A percentile compares a stretch with the other conserved stretches of the same genome.
Conservation (phyloP, 2,329 filamentous ascomycete species). For the Aspergillus sp. region DNA sequence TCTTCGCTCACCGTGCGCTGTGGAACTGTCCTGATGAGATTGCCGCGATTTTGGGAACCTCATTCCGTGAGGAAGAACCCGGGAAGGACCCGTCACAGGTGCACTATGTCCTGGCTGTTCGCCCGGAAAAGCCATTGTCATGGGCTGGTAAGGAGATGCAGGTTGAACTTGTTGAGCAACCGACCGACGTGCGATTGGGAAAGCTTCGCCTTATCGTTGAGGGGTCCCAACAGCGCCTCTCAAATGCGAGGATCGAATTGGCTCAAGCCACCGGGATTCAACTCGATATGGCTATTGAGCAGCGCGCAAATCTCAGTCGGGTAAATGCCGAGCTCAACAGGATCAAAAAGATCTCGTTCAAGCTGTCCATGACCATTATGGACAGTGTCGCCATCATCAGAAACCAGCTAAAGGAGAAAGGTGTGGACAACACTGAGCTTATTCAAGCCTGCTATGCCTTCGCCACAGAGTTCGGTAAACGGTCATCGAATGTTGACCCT, state of each 20-base stretch:
- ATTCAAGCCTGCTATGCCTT: conserved; percentile 98
- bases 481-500: conserved; percentile 91
- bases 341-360: conserved; percentile 94
- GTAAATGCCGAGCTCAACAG: conserved; percentile 91
- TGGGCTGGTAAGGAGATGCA: conserved; percentile 82
- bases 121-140: conserved; percentile 74
- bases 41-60: conserved; percentile 80
- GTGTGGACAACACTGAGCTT: conserved; percentile 87
- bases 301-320: conserved; percentile 88
- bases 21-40: conserved; percentile 78
- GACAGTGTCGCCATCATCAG: conserved; percentile 94
- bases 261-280: conserved; percentile 79
- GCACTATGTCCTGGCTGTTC: conserved; percentile 83
- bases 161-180: conserved; percentile 74
- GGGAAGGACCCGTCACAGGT: conserved; percentile 73
- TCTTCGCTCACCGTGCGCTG: conserved; percentile 83
- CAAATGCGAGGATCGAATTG: conserved; percentile 78
- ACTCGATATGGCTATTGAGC: conserved; percentile 86
- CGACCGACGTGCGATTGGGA: conserved; percentile 82
- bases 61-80: conserved; percentile 69
- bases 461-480: conserved; percentile 97
- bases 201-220: conserved; percentile 87
- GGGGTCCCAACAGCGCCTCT: conserved; percentile 77
- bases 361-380: conserved; percentile 97
- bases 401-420: conserved; percentile 70